Evolutionary conservation across 192 early-diverging fungal species (phyloP), one percentile per base, ranked within the genome.

Genomic region (Thamnidium elegans): DNA sequence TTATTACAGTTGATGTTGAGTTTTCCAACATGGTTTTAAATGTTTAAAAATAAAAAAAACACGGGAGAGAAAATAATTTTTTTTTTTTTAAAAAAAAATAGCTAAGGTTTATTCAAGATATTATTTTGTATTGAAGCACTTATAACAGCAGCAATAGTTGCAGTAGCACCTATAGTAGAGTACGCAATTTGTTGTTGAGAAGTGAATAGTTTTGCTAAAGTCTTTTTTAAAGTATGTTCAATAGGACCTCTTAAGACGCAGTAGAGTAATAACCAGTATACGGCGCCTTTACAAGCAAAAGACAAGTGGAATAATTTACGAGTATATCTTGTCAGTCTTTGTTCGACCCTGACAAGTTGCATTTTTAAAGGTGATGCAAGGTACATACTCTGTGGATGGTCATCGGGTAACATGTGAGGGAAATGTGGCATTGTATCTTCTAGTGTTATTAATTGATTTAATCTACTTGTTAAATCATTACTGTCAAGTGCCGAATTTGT

Each of bases 261-360:
- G 19, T 73, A 73, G 1, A 73, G 19, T 13, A 73, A 23, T 2
- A 73, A 14, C 71, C 71, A 73, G 42, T 73, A 73, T 20, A 73
- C 50, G 0, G 71, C 62, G 4, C 71, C 71, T 44, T 73, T 63
- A 31, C 65, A 63, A 14, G 61, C 62, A 52, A 73, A 73, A 2
- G 71, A 64, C 1, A 62, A 30, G 20, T 56, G 53, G 14, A 73
- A 73, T 3, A 67, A 13, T 14, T 54, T n/a, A 4, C 71, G 62
- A 14, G 62, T 43, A 11, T 54, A 32, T 36, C 71, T 54, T 7
- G 63, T 17, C 11, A 68, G 8, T 2, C 58, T 47, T 48, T 68
- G 66, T 39, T 73, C 71, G 1, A 62, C 34, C 1, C 71, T 54
- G 15, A 58, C 19, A 4, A 73, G 21, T 19, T 65, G 66, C 3